Base-by-base conservation (phyloP, 108 stramenopile genomes). In the Cyclotella distinguenda region DNA sequence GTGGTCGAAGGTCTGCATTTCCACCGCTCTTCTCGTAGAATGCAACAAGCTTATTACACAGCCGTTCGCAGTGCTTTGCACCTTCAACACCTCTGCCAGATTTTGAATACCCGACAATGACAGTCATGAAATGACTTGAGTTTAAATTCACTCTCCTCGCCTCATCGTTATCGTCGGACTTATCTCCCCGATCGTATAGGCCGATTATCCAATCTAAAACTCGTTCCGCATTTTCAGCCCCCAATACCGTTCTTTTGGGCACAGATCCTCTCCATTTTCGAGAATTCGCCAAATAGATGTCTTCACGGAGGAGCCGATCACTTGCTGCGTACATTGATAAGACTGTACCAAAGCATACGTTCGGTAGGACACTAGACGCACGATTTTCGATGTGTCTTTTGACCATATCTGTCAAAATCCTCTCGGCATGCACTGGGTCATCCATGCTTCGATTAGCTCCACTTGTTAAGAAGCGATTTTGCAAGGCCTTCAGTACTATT, bases 151-250 rank as follows among this genome's bases (percentile, higher is more conserved):
- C 43, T 13, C 23, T 22, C 1, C 1, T 18, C 7, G 6, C 38
- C 56, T 19, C 16, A 6, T 15, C 39, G 8, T 60, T 26, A n/a
- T n/a, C n/a, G n/a, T n/a, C n/a, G n/a, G n/a, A n/a, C 23, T 60
- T 60, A 10, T 46, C 40, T n/a, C 55, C 76, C 15, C 68, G 60
- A 45, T 77, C 76, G 23, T 43, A 39, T 34, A 69, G 23, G 11
- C 56, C 68, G 36, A 69, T 77, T 31, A 77, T 77, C 76, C 76
- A 77, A 46, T 69, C 62, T 43, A 77, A 58, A 13, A 69, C 68
- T 22, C 76, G 62, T 31, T 77, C 66, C 15, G 76, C 76, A 65
- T 77, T 77, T 38, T 48, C 44, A 30, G 76, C 67, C 18, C 76
- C 76, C 76, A 67, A 77, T 4, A 63, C 76, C 28, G 57, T 26